A percentile compares a stretch with the other conserved stretches of the same genome.
Conservation (phyloP, 352 stramenopile genomes). For the Blastocystis sp. region DNA sequence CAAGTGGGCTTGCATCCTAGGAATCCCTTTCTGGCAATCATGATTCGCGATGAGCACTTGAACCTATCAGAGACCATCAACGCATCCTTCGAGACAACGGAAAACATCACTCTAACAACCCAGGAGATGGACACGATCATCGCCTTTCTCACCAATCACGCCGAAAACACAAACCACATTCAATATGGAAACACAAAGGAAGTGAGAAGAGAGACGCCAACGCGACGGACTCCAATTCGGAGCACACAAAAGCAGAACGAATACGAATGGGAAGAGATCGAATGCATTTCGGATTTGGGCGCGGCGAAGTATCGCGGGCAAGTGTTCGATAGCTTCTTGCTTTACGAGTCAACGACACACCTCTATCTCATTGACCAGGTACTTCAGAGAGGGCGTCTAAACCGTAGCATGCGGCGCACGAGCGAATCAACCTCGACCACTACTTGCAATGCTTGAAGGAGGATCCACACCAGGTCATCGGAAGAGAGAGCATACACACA, state of each 20-base stretch:
- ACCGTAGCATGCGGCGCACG: slow-evolving; percentile 6
- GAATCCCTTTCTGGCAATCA: background rate
- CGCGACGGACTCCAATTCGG: too few species aligned
- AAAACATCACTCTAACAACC: too few species aligned
- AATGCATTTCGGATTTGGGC: too few species aligned
- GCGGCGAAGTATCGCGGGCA: slow-evolving; percentile 14
- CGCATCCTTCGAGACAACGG: background rate
- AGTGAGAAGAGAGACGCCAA: too few species aligned
- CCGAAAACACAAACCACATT: background rate
- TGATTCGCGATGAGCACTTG: background rate
- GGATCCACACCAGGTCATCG: background rate
- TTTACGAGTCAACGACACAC: background rate
- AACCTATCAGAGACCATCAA: slow-evolving; percentile 1
- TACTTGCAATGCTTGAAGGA: slow-evolving; percentile 1
- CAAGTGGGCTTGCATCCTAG: background rate
- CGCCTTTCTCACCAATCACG: background rate
- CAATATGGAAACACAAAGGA: too few species aligned
- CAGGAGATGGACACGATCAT: too few species aligned
- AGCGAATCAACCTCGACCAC: slow-evolving; percentile 23
- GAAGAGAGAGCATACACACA: background rate
- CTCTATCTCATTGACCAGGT: slow-evolving; percentile 30
- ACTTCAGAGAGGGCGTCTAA: too few species aligned
- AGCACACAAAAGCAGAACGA: too few species aligned
- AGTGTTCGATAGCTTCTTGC: slow-evolving; percentile 31
- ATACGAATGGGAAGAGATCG: too few species aligned